Conservation (phyloP, 2,329 filamentous ascomycete genomes). For the Cytospora leucostoma region DNA sequence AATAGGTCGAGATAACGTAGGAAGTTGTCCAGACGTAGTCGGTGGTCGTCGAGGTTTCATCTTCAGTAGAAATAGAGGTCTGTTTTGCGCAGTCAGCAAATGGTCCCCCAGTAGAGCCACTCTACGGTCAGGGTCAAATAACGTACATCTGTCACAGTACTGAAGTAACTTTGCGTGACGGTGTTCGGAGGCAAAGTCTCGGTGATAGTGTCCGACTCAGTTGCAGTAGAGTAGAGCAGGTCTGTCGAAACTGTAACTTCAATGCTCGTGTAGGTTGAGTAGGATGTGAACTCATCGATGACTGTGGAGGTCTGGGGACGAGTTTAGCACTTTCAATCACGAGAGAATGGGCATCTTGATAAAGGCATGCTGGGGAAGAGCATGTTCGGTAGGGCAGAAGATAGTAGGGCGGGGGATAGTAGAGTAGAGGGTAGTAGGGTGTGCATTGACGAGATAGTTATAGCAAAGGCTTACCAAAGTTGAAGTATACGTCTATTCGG, state of each 20-base stretch:
- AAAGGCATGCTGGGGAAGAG: no score
- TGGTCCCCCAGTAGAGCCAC: background rate
- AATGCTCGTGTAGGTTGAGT: background rate
- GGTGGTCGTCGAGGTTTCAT: background rate
- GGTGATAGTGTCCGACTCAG: background rate
- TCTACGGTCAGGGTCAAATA: background rate
- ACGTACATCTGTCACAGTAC: background rate
- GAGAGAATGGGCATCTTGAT: background rate
- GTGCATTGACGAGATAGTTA: background rate
- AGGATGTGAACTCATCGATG: background rate
- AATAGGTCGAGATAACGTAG: slow-evolving; percentile 10
- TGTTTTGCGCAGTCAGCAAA: background rate
- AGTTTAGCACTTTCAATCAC: background rate
- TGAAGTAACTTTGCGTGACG: no score
- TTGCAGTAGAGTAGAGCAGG: no score
- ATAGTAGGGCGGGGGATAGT: background rate
- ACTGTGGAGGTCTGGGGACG: background rate
- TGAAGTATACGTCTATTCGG: background rate
- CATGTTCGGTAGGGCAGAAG: no score
- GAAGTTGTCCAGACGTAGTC: slow-evolving; percentile 7
- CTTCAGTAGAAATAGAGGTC: background rate
- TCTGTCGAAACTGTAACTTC: background rate
- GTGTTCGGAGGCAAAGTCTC: background rate
- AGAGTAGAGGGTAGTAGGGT: background rate
- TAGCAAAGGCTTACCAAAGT: background rate